Conservation (phyloP, 73 alveolate genomes). For the Tetrahymena elliotti region DNA sequence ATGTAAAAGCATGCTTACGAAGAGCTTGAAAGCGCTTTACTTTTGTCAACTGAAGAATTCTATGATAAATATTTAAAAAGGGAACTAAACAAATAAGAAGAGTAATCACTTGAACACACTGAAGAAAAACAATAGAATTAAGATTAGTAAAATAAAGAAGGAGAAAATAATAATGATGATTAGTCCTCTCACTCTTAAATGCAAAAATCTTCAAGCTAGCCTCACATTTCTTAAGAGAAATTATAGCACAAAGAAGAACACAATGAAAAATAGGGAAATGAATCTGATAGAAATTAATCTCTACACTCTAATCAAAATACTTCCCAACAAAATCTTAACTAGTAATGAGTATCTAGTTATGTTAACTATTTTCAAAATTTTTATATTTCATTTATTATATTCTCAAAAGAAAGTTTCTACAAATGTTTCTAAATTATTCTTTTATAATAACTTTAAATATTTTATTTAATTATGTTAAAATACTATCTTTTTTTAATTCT, state of each 20-base stretch:
- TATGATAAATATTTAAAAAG: constrained; percentile 20
- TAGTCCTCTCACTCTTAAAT: neutral
- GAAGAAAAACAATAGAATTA: neutral
- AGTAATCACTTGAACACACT: neutral
- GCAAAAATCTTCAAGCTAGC: neutral
- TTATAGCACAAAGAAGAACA: neutral
- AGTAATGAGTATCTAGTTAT: neutral
- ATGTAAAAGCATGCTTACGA: constrained; percentile 38
- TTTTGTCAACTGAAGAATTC: constrained; percentile 20
- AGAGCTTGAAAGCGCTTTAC: constrained; percentile 28
- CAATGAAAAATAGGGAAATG: neutral
- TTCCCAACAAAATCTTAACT: neutral
- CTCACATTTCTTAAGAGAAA: neutral
- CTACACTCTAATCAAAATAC: neutral
- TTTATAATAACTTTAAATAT: no score
- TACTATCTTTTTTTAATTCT: no score
- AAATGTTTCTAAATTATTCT: no score
- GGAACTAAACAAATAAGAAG: neutral
- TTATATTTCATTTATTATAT: no score
- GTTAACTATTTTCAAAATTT: no score
- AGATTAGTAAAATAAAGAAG: neutral
- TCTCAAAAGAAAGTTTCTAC: no score
- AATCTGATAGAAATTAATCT: neutral
- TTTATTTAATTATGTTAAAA: no score
- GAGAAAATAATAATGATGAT: neutral